These are phyloP conservation scores for Avena atlantica DNA, from an alignment of 176 grass and related monocot species.

Conservation along the genomic window DNA sequence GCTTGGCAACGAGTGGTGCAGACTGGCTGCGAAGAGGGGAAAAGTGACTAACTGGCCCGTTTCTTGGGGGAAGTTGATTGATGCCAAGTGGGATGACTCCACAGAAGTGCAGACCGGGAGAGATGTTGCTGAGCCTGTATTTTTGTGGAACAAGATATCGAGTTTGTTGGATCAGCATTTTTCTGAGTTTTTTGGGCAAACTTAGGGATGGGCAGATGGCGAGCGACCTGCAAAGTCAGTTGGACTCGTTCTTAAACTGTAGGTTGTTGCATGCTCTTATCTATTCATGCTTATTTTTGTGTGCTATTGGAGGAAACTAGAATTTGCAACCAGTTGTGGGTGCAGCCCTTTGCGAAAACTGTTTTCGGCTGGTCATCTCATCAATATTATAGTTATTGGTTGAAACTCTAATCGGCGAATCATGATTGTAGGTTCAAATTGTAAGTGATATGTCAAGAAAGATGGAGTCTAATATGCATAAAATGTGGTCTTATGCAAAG, in stretches of 20 bases:
- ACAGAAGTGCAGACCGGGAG: background rate
- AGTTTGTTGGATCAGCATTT: background rate
- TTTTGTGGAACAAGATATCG: background rate
- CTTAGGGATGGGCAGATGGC: background rate
- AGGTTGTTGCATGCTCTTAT: background rate
- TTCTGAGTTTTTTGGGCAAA: background rate
- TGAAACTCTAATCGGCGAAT: conserved; percentile 7
- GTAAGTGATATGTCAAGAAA: conserved; percentile 22
- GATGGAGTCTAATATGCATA: conserved; percentile 40
- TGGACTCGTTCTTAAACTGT: background rate
- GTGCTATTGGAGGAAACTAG: background rate
- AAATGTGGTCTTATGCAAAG: conserved; percentile 46
- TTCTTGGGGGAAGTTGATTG: background rate
- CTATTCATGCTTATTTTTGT: conserved; percentile 19
- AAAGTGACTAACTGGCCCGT: background rate
- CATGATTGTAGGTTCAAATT: conserved; percentile 24
- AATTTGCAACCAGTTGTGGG: conserved; percentile 23
- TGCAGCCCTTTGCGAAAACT: conserved; percentile 8
- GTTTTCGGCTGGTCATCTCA: conserved; percentile 24
- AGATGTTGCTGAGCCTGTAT: background rate
- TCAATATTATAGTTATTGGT: background rate
- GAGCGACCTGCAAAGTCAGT: background rate
- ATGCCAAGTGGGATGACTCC: background rate
- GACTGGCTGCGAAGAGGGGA: background rate
- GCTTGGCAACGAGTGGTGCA: background rate